Evolutionary conservation across 495 filamentous ascomycete species (phyloP), one percentile per base, ranked within the genome.

Genomic region (Aspergillus nanangensis): DNA sequence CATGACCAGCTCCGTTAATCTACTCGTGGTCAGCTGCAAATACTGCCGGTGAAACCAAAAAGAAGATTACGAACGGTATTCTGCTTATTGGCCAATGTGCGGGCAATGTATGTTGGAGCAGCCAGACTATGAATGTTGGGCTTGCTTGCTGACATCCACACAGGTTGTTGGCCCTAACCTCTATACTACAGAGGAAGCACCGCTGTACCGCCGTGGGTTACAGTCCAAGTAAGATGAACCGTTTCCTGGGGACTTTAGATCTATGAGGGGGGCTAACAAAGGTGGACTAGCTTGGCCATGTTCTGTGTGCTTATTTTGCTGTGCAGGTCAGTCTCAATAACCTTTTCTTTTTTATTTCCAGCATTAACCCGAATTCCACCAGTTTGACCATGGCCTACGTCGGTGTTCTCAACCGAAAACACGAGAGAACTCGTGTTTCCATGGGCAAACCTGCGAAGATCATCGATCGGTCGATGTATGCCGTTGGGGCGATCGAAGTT

Each of bases 21-120:
- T 82, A 82, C 62, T 78, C 77, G 1, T 84, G 79, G 79, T 76
- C 72, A 1, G 74, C 77, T 0, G 77, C 70, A 48, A 84, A 84
- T 54, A 84, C 80, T 1, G 79, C 75, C 0, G 80, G 80, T 8
- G 79, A 84, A 47, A 82, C 80, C 5, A 84, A 84, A 62, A 74
- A 76, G 50, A 82, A 82, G 47, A 66, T 74, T 18, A 79, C 74
- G 2, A 82, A 79, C 10, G 77, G 66, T 41, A 67, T 81, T 9
- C 55, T 82, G 13, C 73, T 81, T 45, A 63, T 82, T 23, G 80
- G 80, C 7, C 75, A 79, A 41, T 78, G 72, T 44, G 72, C 72
- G 39, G 80, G 80, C 38, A 82, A 82, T 55, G 72, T 83, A 52
- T 43, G 33, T 57, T 53, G 9, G 10, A 17, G 14, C 8, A 4